These are phyloP conservation scores for Mallotus japonicus DNA, from an alignment of 441 rosid genomes.

Conservation along the genomic window DNA sequence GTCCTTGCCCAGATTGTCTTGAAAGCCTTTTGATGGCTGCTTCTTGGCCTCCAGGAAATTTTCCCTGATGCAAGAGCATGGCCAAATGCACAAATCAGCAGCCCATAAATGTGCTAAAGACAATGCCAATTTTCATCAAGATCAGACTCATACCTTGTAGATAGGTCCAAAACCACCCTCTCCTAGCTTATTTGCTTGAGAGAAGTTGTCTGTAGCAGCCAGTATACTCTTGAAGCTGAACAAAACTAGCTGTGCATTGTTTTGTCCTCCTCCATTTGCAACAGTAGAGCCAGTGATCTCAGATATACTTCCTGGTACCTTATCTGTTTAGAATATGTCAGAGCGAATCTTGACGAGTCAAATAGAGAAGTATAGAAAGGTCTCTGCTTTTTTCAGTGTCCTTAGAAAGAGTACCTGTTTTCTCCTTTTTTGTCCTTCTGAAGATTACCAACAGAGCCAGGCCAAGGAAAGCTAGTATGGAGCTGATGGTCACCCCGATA, in stretches of 20 bases:
- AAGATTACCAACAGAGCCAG: slow-evolving; percentile 31
- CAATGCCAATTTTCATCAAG: not conserved
- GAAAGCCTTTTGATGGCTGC: slow-evolving; percentile 17
- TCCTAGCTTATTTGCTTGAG: slow-evolving; percentile 14
- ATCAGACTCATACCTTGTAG: not conserved
- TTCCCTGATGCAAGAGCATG: not conserved
- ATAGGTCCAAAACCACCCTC: slow-evolving; percentile 15
- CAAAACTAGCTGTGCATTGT: slow-evolving; percentile 3
- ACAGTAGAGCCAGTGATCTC: not conserved
- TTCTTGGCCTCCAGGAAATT: not conserved
- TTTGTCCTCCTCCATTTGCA: slow-evolving; percentile 2
- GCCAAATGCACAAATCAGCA: not conserved
- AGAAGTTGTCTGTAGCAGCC: slow-evolving; percentile 6
- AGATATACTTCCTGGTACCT: not conserved
- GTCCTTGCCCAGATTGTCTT: slow-evolving; percentile 16
- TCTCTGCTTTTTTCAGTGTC: not conserved
- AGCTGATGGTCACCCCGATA: slow-evolving; percentile 28
- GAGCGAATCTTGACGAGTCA: not conserved
- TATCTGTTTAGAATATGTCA: not conserved
- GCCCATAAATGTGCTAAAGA: no score
- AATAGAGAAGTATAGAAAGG: not conserved
- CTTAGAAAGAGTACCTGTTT: slow-evolving; percentile 12
- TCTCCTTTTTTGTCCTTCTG: slow-evolving; percentile 31
- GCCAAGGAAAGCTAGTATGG: slow-evolving; percentile 26
- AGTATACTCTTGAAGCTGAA: slow-evolving; percentile 7